Conservation (phyloP, 495 filamentous ascomycete species). For the Parathielavia appendiculata region DNA sequence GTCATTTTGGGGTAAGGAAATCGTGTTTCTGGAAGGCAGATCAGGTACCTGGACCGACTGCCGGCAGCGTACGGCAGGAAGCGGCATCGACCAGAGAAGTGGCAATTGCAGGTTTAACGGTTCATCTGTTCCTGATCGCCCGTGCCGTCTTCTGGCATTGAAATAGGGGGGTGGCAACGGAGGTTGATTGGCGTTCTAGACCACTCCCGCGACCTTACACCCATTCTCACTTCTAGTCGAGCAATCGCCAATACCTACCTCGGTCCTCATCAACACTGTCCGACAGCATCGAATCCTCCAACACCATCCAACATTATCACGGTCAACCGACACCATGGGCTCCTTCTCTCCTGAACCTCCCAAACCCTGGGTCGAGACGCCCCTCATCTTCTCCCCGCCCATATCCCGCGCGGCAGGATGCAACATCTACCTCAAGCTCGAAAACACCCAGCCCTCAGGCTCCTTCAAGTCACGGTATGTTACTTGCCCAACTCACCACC, state of each 20-base stretch:
- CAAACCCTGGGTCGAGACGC: constrained; percentile 67
- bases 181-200: not conserved
- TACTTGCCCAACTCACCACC: not conserved
- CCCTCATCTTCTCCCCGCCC: constrained; percentile 60
- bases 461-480: constrained; percentile 82
- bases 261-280: not conserved
- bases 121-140: constrained; percentile 5
- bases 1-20: constrained; percentile 7
- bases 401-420: constrained; percentile 71
- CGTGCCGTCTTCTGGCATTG: not conserved
- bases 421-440: constrained; percentile 85
- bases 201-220: constrained; percentile 2
- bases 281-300: constrained; percentile 10
- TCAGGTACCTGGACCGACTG: not conserved
- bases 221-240: not conserved
- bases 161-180: constrained; percentile 3
- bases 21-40: constrained; percentile 2
- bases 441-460: constrained; percentile 85
- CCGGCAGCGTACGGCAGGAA: constrained; percentile 2
- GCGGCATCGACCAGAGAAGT: constrained; percentile 2
- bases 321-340: constrained; percentile 31
- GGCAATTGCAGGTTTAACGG: constrained; percentile 3
- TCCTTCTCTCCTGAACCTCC: constrained; percentile 34
- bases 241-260: not conserved
- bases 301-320: constrained; percentile 3